phyloP scores from a whole-genome alignment of 1,284 basidiomycete species.

The Inonotus obliquus region DNA sequence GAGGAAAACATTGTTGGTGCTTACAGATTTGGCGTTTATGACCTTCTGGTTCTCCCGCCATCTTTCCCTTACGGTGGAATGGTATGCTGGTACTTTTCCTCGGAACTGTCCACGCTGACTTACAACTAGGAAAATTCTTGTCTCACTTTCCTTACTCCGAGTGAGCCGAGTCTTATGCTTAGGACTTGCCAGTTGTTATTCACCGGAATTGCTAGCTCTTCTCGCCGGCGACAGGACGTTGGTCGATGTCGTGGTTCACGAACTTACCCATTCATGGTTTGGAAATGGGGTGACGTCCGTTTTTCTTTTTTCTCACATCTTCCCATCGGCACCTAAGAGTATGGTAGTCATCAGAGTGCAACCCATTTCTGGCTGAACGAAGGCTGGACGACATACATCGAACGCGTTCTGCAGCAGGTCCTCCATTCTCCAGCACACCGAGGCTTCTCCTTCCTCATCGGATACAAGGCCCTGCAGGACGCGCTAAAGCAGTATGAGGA shows the following conservation, averaged over 20 bases:
- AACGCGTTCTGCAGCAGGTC: conserved; percentile 74
- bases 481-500: conserved; percentile 61
- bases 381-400: conserved; percentile 93
- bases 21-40: conserved; percentile 89
- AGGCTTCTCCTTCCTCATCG: conserved; percentile 78
- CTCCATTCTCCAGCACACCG: conserved; percentile 79
- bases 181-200: not conserved
- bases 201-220: conserved; percentile 44
- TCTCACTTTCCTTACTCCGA: conserved; percentile 84
- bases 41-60: conserved; percentile 88
- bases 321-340: conserved; percentile 6
- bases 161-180: conserved; percentile 35
- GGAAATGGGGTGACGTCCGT: conserved; percentile 80
- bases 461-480: conserved; percentile 69
- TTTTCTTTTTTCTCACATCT: not conserved
- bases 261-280: conserved; percentile 79
- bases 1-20: conserved; percentile 73
- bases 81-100: conserved; percentile 38
- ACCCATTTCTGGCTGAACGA: conserved; percentile 92
- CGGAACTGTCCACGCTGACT: not conserved
- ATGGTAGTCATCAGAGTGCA: conserved; percentile 59
- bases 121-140: conserved; percentile 72
- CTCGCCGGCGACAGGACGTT: conserved; percentile 80
- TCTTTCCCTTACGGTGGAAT: conserved; percentile 93
- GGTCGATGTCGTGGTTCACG: conserved; percentile 84